A percentile compares a stretch with the other conserved stretches of the same genome.
Evolutionary conservation across 108 stramenopile species (phyloP).

Genomic region (Cyclotella baltica): DNA sequence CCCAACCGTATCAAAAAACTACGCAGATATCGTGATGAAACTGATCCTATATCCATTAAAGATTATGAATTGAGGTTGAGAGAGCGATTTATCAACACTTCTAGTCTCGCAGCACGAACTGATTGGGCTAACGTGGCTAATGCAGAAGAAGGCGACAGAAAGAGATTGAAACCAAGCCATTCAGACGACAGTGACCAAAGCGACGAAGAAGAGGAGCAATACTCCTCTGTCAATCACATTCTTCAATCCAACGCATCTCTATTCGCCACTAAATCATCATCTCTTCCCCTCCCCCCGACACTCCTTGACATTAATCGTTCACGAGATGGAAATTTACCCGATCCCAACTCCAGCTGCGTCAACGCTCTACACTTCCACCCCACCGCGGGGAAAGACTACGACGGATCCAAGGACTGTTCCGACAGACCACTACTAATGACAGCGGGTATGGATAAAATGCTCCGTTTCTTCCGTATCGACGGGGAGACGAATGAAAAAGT

Average conservation of each 20-base stretch:
- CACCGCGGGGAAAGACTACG: slow-evolving; percentile 55
- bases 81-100: slow-evolving; percentile 70
- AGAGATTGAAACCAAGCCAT: slow-evolving; percentile 23
- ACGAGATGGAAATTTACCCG: slow-evolving; percentile 87
- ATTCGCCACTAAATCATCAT: slow-evolving; percentile 34
- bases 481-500: slow-evolving; percentile 83
- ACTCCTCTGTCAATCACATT: slow-evolving; percentile 31
- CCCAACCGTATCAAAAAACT: slow-evolving; percentile 75
- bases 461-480: slow-evolving; percentile 92
- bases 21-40: slow-evolving; percentile 60
- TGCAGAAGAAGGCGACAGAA: slow-evolving; percentile 32
- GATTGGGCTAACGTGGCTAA: slow-evolving; percentile 72
- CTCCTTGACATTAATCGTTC: slow-evolving; percentile 71
- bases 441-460: slow-evolving; percentile 90
- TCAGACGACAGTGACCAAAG: slow-evolving; percentile 40
- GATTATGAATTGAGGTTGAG: slow-evolving; percentile 78
- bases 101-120: slow-evolving; percentile 65
- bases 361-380: slow-evolving; percentile 89
- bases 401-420: slow-evolving; percentile 1
- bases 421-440: slow-evolving; percentile 79
- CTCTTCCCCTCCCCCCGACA: slow-evolving; percentile 62
- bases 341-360: slow-evolving; percentile 79
- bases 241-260: slow-evolving; percentile 51
- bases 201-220: slow-evolving; percentile 45
- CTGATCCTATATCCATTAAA: slow-evolving; percentile 57